Base-by-base conservation (phyloP, 164 flowering plant genomes). In the Vitis rupestris region DNA sequence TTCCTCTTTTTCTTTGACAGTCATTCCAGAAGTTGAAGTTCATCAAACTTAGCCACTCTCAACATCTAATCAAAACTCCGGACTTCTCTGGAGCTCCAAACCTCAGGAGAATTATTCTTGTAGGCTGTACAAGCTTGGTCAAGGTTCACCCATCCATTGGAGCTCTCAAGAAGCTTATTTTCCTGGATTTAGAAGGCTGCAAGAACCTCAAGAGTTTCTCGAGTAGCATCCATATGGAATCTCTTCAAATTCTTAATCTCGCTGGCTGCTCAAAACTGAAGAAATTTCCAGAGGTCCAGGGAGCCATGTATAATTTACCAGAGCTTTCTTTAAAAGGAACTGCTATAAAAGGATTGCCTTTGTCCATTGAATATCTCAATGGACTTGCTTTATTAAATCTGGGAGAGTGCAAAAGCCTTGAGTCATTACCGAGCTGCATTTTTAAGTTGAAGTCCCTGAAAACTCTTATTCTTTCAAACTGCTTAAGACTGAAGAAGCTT, bases 141-240 rank as follows among this genome's bases (percentile, higher is more conserved):
- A 49, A 61, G 31, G 50, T 80, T 61, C 77, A 72, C 19, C 50
- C 69, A 17, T 75, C 83, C 13, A 12, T 78, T 49, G 72, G 72
- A 11, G 6, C 4, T 50, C 74, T 69, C 9, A 63, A 68, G 13
- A 58, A 29, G 48, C 77, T 79, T 17, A 16, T 6, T 3, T 10
- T 17, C 15, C 19, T 80, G 50, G 65, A 57, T 14, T 19, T 80
- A 29, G 17, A 7, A 15, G 50, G 68, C 44, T 79, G 80, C 51
- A 37, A 10, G 19, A 66, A 19, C 13, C 69, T 79, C 15, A n/a
- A 10, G 4, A 70, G 13, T 19, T 12, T 75, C 15, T 72, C 68
- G n/a, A 13, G 47, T 9, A 47, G 48, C 31, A 50, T 71, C 4
- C 19, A 19, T 0, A 14, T 68, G 63, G 37, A 61, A 16, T 17